Percentiles rank a stretch among this genome's conserved stretches.
phyloP scores from a whole-genome alignment of 2,329 filamentous ascomycete genomes.

The Pleurostoma richardsiae region DNA sequence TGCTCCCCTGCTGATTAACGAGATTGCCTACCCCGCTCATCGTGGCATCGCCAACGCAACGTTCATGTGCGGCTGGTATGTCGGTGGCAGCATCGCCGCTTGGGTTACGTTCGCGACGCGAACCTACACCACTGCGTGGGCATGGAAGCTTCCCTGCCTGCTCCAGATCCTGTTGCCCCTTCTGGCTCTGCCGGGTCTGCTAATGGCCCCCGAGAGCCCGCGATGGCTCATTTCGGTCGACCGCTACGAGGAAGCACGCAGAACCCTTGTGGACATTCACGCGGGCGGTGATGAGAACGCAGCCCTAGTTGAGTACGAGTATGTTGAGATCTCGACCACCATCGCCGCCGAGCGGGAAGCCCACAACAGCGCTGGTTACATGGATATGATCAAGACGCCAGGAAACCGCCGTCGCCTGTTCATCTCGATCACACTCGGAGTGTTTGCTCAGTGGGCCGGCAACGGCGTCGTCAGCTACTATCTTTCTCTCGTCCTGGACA shows the following conservation, averaged over 20 bases:
- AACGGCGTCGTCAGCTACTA: constrained; percentile 3
- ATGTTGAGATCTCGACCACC: constrained; percentile 15
- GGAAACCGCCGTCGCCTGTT: constrained; percentile 22
- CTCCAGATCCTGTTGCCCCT: constrained; percentile 14
- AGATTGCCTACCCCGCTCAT: constrained; percentile 35
- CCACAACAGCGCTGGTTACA: constrained; percentile 7
- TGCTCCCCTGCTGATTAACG: constrained; percentile 32
- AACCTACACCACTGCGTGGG: constrained; percentile 3
- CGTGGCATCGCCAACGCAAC: constrained; percentile 24
- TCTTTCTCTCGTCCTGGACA: neutral
- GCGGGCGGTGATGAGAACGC: constrained; percentile 15
- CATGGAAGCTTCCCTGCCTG: constrained; percentile 4
- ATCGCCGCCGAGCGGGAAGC: constrained; percentile 13
- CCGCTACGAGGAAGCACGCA: constrained; percentile 6
- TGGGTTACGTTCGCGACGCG: constrained; percentile 17
- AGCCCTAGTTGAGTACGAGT: constrained; percentile 12
- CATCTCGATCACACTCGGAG: constrained; percentile 19
- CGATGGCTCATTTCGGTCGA: constrained; percentile 7
- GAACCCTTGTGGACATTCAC: constrained; percentile 17
- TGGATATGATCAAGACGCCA: constrained; percentile 14
- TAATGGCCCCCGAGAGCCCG: constrained; percentile 15
- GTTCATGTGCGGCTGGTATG: constrained; percentile 24
- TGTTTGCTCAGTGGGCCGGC: constrained; percentile 23
- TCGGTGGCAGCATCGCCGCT: constrained; percentile 17
- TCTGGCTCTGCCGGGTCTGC: constrained; percentile 4